phyloP scores from a whole-genome alignment of 495 filamentous ascomycete genomes.

The Lepidopterella palustris region DNA sequence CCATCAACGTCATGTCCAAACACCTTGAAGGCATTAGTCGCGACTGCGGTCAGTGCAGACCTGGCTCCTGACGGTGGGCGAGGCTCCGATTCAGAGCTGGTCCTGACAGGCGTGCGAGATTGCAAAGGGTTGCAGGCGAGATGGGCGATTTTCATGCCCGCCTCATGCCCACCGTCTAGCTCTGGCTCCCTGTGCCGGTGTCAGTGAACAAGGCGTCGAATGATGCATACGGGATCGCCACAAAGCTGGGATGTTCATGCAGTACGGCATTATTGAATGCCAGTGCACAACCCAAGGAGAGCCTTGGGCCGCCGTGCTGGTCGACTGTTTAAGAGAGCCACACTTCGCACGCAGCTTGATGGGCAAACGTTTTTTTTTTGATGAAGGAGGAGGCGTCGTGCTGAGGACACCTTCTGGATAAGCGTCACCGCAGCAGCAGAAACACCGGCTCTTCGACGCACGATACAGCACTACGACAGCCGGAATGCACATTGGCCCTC shows the following conservation, averaged over 20 bases:
- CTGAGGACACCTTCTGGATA: too few species aligned
- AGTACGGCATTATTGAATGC: background rate
- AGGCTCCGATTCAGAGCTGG: background rate
- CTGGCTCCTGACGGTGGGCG: background rate
- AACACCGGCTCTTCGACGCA: too few species aligned
- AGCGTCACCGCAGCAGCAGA: too few species aligned
- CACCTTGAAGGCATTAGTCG: background rate
- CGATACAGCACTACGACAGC: too few species aligned
- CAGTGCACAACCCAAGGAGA: background rate
- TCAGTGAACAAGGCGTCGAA: slow-evolving; percentile 12
- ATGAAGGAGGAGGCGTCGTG: too few species aligned
- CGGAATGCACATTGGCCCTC: too few species aligned
- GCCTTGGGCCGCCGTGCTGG: background rate
- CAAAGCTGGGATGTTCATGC: background rate
- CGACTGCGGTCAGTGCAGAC: background rate
- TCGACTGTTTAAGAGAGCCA: background rate
- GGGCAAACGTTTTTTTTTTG: too few species aligned
- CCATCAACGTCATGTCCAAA: background rate
- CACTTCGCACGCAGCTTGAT: background rate
- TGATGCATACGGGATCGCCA: slow-evolving; percentile 1
- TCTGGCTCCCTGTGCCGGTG: background rate
- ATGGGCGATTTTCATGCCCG: background rate
- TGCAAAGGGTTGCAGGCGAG: background rate
- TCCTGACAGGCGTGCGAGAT: background rate
- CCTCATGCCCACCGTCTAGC: background rate